Percentiles rank a stretch among this genome's conserved stretches.
phyloP scores from a whole-genome alignment of 768 basidiomycete genomes.

The Podaxis sp. region DNA sequence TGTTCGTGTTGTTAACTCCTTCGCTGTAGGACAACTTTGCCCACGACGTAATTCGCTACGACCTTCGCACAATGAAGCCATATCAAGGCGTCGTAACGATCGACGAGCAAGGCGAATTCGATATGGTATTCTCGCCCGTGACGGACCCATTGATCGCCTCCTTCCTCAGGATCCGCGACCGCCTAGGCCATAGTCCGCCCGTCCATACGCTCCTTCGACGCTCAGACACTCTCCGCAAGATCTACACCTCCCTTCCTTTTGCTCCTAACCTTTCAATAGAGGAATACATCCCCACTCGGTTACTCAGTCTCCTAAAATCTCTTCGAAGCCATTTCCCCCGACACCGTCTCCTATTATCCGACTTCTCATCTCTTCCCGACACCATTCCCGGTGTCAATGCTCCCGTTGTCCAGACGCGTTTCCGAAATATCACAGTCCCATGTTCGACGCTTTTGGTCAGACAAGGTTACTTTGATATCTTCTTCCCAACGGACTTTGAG shows the following conservation, averaged over 20 bases:
- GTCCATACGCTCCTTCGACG: constrained; percentile 53
- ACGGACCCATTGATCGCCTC: constrained; percentile 82
- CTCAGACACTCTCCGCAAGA: constrained; percentile 54
- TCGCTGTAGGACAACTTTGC: constrained; percentile 84
- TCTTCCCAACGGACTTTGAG: constrained; percentile 94
- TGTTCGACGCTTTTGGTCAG: constrained; percentile 89
- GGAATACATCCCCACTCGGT: constrained; percentile 92
- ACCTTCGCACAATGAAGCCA: constrained; percentile 73
- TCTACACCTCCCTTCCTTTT: constrained; percentile 78
- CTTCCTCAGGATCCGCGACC: constrained; percentile 68
- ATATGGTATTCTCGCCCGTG: constrained; percentile 78
- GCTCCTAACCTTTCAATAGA: constrained; percentile 84
- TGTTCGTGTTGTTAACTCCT: neutral
- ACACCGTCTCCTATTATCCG: constrained; percentile 91
- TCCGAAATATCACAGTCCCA: constrained; percentile 81
- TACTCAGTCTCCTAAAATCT: constrained; percentile 79
- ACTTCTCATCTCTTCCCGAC: constrained; percentile 88
- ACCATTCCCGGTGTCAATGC: constrained; percentile 73
- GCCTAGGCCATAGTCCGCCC: constrained; percentile 55
- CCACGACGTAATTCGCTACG: constrained; percentile 93
- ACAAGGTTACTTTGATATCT: constrained; percentile 97
- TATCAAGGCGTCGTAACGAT: constrained; percentile 82
- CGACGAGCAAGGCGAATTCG: constrained; percentile 78
- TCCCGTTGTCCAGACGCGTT: constrained; percentile 95
- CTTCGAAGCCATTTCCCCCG: constrained; percentile 84